Evolutionary conservation across 2,329 filamentous ascomycete species (phyloP).

Genomic region (Penicillium nordicum): DNA sequence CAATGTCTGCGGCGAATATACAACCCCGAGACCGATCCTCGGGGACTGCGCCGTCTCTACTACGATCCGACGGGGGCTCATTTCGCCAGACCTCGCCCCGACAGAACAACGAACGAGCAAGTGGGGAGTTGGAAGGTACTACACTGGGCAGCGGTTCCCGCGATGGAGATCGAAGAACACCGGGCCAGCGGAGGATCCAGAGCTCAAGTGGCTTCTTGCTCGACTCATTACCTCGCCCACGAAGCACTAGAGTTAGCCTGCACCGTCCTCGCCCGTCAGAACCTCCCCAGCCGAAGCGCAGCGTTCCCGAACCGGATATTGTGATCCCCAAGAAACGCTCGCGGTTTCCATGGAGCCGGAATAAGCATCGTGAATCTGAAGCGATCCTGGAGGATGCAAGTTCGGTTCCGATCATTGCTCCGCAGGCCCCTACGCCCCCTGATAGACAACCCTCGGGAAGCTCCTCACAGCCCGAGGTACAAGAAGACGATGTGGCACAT

Average conservation of each 20-base stretch:
- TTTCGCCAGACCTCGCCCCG: slow-evolving; percentile 17
- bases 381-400: slow-evolving; percentile 24
- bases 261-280: slow-evolving; percentile 25
- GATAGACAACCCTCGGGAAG: slow-evolving; percentile 12
- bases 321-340: slow-evolving; percentile 37
- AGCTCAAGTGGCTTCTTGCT: slow-evolving; percentile 47
- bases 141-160: slow-evolving; percentile 37
- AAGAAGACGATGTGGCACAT: slow-evolving; percentile 10
- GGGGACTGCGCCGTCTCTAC: slow-evolving; percentile 1
- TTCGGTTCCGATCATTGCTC: slow-evolving; percentile 5
- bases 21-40: not conserved
- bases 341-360: slow-evolving; percentile 34
- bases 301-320: slow-evolving; percentile 34
- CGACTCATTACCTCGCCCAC: slow-evolving; percentile 36
- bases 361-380: slow-evolving; percentile 31
- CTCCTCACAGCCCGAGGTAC: slow-evolving; percentile 13
- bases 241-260: slow-evolving; percentile 25
- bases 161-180: slow-evolving; percentile 29
- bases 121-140: slow-evolving; percentile 37
- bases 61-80: slow-evolving; percentile 18
- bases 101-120: slow-evolving; percentile 29
- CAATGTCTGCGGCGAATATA: slow-evolving; percentile 17
- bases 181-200: slow-evolving; percentile 25
- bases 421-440: slow-evolving; percentile 12
- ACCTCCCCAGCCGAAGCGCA: slow-evolving; percentile 40